Conservation (phyloP, 164 flowering plant genomes). For the Macadamia tetraphylla region DNA sequence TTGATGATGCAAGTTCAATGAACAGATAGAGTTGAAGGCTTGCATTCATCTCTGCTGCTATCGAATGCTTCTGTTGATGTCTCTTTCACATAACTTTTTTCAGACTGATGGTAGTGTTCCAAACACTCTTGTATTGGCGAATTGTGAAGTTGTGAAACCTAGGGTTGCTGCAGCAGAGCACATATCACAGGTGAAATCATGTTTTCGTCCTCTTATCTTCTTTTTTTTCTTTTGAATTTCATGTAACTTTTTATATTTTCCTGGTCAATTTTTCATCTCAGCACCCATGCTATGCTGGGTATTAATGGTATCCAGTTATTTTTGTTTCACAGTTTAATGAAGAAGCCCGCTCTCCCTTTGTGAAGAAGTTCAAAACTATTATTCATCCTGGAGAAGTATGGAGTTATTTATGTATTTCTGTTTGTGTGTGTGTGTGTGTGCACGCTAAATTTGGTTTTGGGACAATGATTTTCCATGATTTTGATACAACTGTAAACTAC, state of each 20-base stretch:
- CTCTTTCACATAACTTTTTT: background rate
- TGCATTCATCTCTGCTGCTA: too few relatives aligned
- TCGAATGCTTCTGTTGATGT: background rate
- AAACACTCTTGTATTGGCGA: constrained; percentile 96
- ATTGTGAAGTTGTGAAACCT: constrained; percentile 91
- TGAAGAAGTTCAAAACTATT: constrained; percentile 91
- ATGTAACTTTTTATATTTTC: too few relatives aligned
- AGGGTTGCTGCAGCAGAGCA: constrained; percentile 99
- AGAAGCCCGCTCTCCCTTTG: constrained; percentile 92
- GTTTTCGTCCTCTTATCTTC: background rate
- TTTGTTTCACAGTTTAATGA: constrained; percentile 72
- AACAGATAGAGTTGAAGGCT: too few relatives aligned
- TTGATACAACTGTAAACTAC: too few relatives aligned
- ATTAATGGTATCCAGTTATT: background rate
- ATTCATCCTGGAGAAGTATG: constrained; percentile 95
- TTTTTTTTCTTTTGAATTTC: background rate
- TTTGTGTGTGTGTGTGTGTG: background rate
- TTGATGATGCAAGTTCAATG: too few relatives aligned
- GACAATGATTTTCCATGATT: too few relatives aligned
- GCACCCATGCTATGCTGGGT: background rate
- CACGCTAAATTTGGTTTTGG: too few relatives aligned
- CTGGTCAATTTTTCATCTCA: too few relatives aligned
- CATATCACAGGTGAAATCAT: constrained; percentile 64
- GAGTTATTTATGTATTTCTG: background rate
- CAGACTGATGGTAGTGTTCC: constrained; percentile 99